Conservation (phyloP, 139 green algal species). For the Ettlia oleoabundans region DNA sequence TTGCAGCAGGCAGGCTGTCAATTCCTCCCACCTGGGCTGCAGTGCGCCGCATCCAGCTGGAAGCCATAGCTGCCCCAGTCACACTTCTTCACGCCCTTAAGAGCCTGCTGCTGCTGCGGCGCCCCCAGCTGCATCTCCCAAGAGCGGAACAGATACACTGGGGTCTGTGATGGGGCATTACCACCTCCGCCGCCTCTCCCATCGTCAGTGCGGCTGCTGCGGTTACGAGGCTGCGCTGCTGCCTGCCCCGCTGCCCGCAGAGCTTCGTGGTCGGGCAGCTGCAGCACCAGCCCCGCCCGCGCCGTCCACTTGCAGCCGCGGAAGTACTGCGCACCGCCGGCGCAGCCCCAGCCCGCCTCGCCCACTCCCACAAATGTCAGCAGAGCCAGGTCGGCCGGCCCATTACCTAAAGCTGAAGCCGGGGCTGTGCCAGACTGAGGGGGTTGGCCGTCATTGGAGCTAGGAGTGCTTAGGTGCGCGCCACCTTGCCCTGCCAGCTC, state of each 20-base stretch:
- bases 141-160: constrained; percentile 15
- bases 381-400: neutral
- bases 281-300: constrained; percentile 9
- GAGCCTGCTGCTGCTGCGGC: neutral
- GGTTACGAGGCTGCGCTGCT: neutral
- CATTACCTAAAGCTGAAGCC: neutral
- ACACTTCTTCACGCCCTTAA: neutral
- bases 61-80: constrained; percentile 13
- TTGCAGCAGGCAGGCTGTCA: no score
- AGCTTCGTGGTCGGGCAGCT: constrained; percentile 3
- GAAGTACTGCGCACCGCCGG: neutral
- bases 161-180: neutral
- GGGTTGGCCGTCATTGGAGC: no score
- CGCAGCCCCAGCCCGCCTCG: constrained; percentile 20
- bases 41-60: neutral
- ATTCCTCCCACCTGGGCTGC: neutral
- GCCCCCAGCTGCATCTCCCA: constrained; percentile 16
- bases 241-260: neutral
- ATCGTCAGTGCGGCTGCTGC: neutral
- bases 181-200: neutral
- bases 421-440: no score
- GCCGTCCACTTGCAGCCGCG: constrained; percentile 25
- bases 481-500: no score
- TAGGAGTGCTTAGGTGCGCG: no score
- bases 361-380: neutral